phyloP scores from a whole-genome alignment of 2,329 filamentous ascomycete species.

The Alternaria triticimaculans region DNA sequence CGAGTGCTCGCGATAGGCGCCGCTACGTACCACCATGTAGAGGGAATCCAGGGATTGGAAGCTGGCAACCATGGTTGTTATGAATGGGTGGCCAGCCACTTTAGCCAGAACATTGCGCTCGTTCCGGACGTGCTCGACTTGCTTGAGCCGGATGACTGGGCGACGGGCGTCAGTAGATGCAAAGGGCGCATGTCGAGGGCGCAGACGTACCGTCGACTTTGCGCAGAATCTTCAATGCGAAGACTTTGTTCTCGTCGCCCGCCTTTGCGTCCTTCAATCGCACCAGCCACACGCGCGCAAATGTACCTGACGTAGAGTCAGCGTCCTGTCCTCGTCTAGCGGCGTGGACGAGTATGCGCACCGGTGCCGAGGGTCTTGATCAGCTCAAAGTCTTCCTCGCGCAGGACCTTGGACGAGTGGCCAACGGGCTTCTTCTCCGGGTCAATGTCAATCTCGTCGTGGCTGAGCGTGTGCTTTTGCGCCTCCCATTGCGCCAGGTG shows the following conservation, averaged over 20 bases:
- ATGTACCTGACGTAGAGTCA: slow-evolving; percentile 65
- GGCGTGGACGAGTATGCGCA: slow-evolving; percentile 44
- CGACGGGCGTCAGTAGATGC: slow-evolving; percentile 27
- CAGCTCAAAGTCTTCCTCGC: slow-evolving; percentile 70
- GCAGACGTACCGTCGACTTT: slow-evolving; percentile 57
- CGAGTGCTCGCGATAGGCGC: not conserved
- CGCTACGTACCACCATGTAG: slow-evolving; percentile 70
- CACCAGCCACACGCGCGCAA: slow-evolving; percentile 82
- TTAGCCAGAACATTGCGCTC: slow-evolving; percentile 80
- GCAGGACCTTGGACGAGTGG: slow-evolving; percentile 55
- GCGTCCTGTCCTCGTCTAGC: slow-evolving; percentile 8
- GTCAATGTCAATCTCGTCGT: slow-evolving; percentile 52
- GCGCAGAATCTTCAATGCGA: slow-evolving; percentile 80
- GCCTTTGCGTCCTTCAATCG: slow-evolving; percentile 63
- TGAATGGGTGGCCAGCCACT: slow-evolving; percentile 82
- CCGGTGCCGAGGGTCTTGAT: slow-evolving; percentile 80
- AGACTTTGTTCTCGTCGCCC: slow-evolving; percentile 69
- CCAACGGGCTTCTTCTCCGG: slow-evolving; percentile 55
- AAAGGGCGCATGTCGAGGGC: not conserved
- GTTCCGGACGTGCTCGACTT: slow-evolving; percentile 85
- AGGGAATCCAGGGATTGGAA: slow-evolving; percentile 81
- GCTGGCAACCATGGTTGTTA: slow-evolving; percentile 77
- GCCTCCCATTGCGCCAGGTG: slow-evolving; percentile 56
- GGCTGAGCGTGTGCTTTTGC: slow-evolving; percentile 52
- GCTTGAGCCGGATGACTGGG: slow-evolving; percentile 78